phyloP scores from a whole-genome alignment of 768 basidiomycete genomes.

The Termitomyces sp. region DNA sequence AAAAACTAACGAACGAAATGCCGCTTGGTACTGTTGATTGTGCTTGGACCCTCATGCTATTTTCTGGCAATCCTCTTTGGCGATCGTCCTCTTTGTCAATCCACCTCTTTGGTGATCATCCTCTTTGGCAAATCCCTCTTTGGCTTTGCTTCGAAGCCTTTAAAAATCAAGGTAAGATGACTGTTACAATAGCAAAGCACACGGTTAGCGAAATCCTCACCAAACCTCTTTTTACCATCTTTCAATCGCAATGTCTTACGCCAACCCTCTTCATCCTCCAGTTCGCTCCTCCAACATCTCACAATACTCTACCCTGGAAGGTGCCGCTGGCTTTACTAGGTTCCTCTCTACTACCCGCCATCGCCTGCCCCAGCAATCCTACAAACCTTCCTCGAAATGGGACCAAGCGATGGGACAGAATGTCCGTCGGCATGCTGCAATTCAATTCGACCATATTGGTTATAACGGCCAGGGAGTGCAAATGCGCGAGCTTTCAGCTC shows the following conservation, averaged over 20 bases:
- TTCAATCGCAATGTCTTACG: conserved; percentile 28
- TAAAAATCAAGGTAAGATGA: not conserved
- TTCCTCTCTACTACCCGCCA: conserved; percentile 27
- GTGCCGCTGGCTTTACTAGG: conserved; percentile 10
- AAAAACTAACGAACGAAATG: not conserved
- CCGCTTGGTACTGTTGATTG: not conserved
- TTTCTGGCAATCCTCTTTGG: not conserved
- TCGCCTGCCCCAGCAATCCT: conserved; percentile 30
- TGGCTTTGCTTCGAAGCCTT: not conserved
- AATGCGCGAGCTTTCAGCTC: conserved; percentile 37
- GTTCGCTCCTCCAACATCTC: conserved; percentile 21
- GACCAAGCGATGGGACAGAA: conserved; percentile 13
- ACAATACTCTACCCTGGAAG: conserved; percentile 22
- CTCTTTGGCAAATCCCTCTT: not conserved
- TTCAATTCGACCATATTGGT: conserved; percentile 39
- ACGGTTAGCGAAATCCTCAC: not conserved
- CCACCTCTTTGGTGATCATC: not conserved
- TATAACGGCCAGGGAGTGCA: conserved; percentile 36
- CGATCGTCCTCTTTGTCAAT: not conserved
- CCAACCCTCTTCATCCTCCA: conserved; percentile 41
- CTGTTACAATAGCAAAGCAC: not conserved
- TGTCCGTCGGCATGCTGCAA: conserved; percentile 16
- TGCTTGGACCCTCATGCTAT: not conserved
- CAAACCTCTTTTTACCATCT: not conserved
- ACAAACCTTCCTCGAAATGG: conserved; percentile 21